phyloP scores from a whole-genome alignment of 768 basidiomycete species.

The Hygrocybe coccinea region DNA sequence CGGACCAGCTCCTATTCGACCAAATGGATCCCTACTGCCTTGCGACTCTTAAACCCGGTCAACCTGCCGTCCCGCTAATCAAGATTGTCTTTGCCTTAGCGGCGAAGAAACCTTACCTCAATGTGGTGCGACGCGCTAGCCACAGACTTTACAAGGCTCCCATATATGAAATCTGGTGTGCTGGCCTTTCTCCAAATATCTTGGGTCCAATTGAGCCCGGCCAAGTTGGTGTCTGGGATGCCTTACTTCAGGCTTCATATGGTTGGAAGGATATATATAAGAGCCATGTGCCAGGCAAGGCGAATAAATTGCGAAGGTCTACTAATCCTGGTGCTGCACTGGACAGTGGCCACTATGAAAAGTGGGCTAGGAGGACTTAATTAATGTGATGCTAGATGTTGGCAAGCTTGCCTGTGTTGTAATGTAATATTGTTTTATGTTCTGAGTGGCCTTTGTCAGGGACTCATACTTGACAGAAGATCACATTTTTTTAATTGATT shows the following conservation, averaged over 20 bases:
- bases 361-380: background rate
- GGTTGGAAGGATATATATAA: slow-evolving; percentile 13
- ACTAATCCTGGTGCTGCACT: slow-evolving; percentile 8
- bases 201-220: slow-evolving; percentile 6
- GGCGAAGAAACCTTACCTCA: too few species aligned
- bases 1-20: slow-evolving; percentile 13
- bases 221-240: background rate
- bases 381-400: too few species aligned
- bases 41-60: slow-evolving; percentile 13
- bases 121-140: background rate
- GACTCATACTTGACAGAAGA: too few species aligned
- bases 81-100: slow-evolving; percentile 1
- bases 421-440: too few species aligned
- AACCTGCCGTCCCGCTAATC: slow-evolving; percentile 16
- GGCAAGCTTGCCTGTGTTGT: too few species aligned
- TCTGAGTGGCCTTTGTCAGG: too few species aligned
- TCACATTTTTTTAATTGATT: too few species aligned
- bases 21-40: slow-evolving; percentile 22
- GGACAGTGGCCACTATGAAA: background rate
- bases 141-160: slow-evolving; percentile 3
- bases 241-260: slow-evolving; percentile 6
- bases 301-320: background rate
- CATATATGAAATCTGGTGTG: slow-evolving; percentile 17
- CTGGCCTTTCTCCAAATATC: slow-evolving; percentile 13
- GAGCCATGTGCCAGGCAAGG: background rate